Evolutionary conservation across 2,329 filamentous ascomycete genomes (phyloP).

Genomic region (Sporothrix brunneoviolacea): DNA sequence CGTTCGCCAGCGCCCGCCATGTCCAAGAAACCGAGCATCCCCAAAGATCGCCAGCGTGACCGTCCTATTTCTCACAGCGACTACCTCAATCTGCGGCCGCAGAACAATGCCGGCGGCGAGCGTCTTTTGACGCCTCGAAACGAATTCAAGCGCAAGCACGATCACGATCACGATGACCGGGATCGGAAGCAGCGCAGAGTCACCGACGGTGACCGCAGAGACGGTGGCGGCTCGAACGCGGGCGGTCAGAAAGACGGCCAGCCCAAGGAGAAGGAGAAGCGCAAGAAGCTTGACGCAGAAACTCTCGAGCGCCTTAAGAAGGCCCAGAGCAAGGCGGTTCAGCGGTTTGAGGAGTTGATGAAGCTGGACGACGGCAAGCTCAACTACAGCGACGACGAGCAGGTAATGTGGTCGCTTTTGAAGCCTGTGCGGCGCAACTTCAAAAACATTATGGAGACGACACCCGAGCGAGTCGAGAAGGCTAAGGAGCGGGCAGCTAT

Average conservation of each 20-base stretch:
- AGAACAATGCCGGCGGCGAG: constrained; percentile 35
- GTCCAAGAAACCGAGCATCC: constrained; percentile 40
- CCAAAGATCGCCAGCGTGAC: constrained; percentile 43
- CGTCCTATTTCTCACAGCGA: constrained; percentile 28
- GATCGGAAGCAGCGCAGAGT: constrained; percentile 43
- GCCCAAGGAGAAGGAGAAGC: constrained; percentile 34
- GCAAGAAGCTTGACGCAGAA: constrained; percentile 29
- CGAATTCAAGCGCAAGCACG: constrained; percentile 57
- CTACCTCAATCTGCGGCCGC: constrained; percentile 20
- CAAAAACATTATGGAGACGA: constrained; percentile 31
- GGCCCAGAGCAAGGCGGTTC: constrained; percentile 28
- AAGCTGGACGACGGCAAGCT: constrained; percentile 31
- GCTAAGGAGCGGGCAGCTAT: constrained; percentile 32
- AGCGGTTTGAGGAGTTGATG: constrained; percentile 32
- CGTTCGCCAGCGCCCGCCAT: constrained; percentile 59
- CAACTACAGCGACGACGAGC: constrained; percentile 27
- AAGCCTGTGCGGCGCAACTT: constrained; percentile 31
- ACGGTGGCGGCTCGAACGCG: constrained; percentile 14
- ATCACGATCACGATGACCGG: constrained; percentile 45
- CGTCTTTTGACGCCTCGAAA: constrained; percentile 36
- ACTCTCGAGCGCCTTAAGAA: constrained; percentile 30
- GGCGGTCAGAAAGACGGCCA: constrained; percentile 24
- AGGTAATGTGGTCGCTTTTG: constrained; percentile 33
- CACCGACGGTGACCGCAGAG: constrained; percentile 33
- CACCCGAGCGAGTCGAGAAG: constrained; percentile 23